Base-by-base conservation (phyloP, 257 asterid species). In the Solanum boliviense region DNA sequence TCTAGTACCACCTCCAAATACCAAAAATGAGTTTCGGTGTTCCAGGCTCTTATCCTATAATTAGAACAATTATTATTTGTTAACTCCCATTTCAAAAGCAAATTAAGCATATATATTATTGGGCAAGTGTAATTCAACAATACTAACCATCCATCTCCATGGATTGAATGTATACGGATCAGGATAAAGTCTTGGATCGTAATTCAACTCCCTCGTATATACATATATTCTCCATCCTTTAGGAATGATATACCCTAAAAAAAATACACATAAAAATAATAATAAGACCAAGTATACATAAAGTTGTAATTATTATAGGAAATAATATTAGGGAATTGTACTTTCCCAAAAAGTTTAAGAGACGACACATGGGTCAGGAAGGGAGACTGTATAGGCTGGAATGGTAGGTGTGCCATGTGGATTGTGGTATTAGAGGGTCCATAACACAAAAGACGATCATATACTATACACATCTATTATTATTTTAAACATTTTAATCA, bases 131-230 rank as follows among this genome's bases (percentile, higher is more conserved):
- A 27, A 27, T 25, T 36, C 2, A 85, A 27, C 13, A 27, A 38
- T 84, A 93, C 98, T 67, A 67, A 97, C 99, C 98, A 97, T 93
- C 99, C 99, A 97, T 96, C 99, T 93, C 97, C 97, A 94, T 9
- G 99, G 99, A 87, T 96, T 97, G 93, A 97, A 97, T 81, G 95
- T 90, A 8, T 89, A 91, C 8, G 99, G 99, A 87, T 96, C 98
- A 13, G 99, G 98, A 90, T 97, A 97, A 41, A 95, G 87, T 75
- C 91, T 76, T 31, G 98, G 94, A 65, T 97, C 99, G 84, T 97
- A 97, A 89, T 96, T 97, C 90, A 97, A 94, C 91, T 92, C 94
- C 48, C 94, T 91, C 7, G 94, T 92, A 39, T 92, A 92, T 18
- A 92, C 94, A 72, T 92, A 97, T 87, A 97, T 97, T 93, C 98